Percentiles rank a stretch among this genome's conserved stretches.
These are phyloP conservation scores for Phialophora chinensis DNA, from an alignment of 2,329 filamentous ascomycete genomes.

Conservation along the genomic window DNA sequence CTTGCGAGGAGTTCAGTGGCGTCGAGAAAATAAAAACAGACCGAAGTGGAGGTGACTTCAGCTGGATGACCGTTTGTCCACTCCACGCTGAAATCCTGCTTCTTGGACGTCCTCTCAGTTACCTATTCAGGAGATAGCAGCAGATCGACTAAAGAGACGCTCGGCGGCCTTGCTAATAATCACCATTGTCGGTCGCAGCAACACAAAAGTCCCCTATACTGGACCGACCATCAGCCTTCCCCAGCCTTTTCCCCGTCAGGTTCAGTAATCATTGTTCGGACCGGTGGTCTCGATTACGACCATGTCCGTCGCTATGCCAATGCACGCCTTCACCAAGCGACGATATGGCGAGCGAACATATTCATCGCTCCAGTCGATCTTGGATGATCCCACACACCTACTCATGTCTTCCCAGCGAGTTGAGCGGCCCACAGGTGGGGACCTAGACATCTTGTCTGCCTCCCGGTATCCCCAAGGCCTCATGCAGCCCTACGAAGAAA, in stretches of 20 bases:
- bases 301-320: slow-evolving; percentile 26
- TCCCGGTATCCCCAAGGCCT: slow-evolving; percentile 33
- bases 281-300: neutral
- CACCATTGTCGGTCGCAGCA: neutral
- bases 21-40: neutral
- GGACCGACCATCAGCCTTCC: slow-evolving; percentile 5
- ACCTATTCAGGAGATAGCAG: neutral
- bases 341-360: slow-evolving; percentile 28
- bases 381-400: slow-evolving; percentile 29
- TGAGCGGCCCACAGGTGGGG: slow-evolving; percentile 15
- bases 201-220: neutral
- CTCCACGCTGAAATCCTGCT: neutral
- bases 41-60: neutral
- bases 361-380: slow-evolving; percentile 29
- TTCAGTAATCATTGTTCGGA: slow-evolving; percentile 28
- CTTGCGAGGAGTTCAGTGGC: neutral
- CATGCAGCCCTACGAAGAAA: slow-evolving; percentile 31
- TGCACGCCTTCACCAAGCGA: slow-evolving; percentile 23
- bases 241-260: slow-evolving; percentile 9
- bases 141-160: neutral
- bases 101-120: neutral
- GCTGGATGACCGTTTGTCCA: neutral
- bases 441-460: slow-evolving; percentile 35
- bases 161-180: neutral
- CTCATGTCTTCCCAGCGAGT: slow-evolving; percentile 16